These are phyloP conservation scores for Cicer chorassanicum DNA, from an alignment of 306 rosid genomes.

Conservation along the genomic window DNA sequence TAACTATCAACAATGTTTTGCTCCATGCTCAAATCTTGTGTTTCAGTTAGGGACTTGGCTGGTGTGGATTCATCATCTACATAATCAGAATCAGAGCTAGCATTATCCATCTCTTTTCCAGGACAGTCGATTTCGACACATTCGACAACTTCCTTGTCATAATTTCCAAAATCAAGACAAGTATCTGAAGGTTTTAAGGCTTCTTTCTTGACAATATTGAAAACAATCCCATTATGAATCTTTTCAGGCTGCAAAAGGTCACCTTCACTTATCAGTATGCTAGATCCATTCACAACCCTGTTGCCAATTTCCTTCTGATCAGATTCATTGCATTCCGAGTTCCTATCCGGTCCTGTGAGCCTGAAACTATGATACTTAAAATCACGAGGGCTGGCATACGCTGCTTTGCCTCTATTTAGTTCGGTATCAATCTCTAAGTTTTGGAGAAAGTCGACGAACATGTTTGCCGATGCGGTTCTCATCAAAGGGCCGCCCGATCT, in stretches of 20 bases:
- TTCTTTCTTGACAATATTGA: slow-evolving; percentile 90
- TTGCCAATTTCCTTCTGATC: slow-evolving; percentile 59
- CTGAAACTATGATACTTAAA: slow-evolving; percentile 61
- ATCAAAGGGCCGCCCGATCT: slow-evolving; percentile 94
- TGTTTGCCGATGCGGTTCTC: slow-evolving; percentile 86
- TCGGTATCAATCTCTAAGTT: slow-evolving; percentile 72
- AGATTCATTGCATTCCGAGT: slow-evolving; percentile 57
- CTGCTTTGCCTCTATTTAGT: slow-evolving; percentile 51
- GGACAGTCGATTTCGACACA: slow-evolving; percentile 71
- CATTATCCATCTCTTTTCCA: slow-evolving; percentile 67
- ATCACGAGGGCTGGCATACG: slow-evolving; percentile 50
- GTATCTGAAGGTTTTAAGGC: slow-evolving; percentile 58
- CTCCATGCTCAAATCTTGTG: slow-evolving; percentile 42
- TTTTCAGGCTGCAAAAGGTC: slow-evolving; percentile 94
- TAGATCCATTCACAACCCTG: slow-evolving; percentile 58
- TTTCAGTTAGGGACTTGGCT: slow-evolving; percentile 33
- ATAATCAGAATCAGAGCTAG: slow-evolving; percentile 67
- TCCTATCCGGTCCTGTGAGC: slow-evolving; percentile 59
- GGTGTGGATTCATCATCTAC: slow-evolving; percentile 54
- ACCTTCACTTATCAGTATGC: slow-evolving; percentile 76
- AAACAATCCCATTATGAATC: slow-evolving; percentile 76
- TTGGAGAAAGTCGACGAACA: slow-evolving; percentile 78
- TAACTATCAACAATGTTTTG: slow-evolving; percentile 42
- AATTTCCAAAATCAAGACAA: slow-evolving; percentile 64
- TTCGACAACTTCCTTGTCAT: slow-evolving; percentile 63